A percentile compares a stretch with the other conserved stretches of the same genome.
Evolutionary conservation across 495 filamentous ascomycete genomes (phyloP).

Genomic region (Neurospora terricola): DNA sequence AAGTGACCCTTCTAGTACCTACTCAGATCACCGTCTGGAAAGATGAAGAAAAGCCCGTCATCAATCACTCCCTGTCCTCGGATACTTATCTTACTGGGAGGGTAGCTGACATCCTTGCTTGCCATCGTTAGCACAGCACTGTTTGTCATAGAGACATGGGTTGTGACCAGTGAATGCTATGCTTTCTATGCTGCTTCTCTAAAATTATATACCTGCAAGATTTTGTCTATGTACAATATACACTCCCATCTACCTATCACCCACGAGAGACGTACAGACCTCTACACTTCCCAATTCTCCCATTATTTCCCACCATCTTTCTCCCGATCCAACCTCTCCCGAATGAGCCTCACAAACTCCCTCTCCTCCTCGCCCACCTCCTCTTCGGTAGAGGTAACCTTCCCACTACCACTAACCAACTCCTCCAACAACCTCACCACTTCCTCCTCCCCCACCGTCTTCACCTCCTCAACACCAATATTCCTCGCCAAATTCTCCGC

Average conservation of each 20-base stretch:
- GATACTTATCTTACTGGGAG: neutral
- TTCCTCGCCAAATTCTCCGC: constrained; percentile 15
- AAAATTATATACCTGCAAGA: neutral
- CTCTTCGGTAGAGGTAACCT: neutral
- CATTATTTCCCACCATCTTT: neutral
- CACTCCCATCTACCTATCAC: neutral
- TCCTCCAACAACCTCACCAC: constrained; percentile 12
- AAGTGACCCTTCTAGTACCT: too few species aligned
- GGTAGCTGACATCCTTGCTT: neutral
- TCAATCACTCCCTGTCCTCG: neutral
- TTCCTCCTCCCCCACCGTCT: constrained; percentile 8
- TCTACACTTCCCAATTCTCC: neutral
- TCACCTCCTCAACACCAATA: constrained; percentile 16
- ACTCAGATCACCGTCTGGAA: neutral
- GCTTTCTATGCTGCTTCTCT: neutral
- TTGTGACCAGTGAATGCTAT: neutral
- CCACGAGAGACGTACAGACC: neutral
- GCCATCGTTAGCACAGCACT: neutral
- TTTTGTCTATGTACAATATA: neutral
- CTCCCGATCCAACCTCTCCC: neutral
- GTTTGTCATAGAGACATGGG: neutral
- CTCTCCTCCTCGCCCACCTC: constrained; percentile 9
- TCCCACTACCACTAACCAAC: neutral
- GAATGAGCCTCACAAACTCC: constrained; percentile 6
- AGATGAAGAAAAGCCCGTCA: neutral